Percentiles rank a stretch among this genome's conserved stretches.
These are phyloP conservation scores for Chenopodium quinoa DNA, from an alignment of 148 eudicot species.

Conservation along the genomic window DNA sequence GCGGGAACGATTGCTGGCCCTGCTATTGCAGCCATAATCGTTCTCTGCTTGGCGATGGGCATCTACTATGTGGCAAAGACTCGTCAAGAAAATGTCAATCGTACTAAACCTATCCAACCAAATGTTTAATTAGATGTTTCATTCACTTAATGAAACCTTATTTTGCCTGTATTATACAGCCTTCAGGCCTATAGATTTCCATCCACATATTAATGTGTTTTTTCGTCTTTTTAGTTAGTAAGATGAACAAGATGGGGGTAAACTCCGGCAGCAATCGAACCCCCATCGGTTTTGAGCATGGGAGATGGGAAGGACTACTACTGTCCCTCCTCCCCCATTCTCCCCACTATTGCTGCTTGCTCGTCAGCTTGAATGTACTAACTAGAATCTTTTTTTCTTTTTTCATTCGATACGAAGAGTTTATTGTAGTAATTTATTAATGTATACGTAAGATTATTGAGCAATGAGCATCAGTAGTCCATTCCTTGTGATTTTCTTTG, in stretches of 20 bases:
- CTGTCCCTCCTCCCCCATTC: neutral
- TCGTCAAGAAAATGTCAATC: slow-evolving; percentile 34
- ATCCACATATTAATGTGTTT: neutral
- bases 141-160: neutral
- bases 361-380: neutral
- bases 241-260: neutral
- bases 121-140: slow-evolving; percentile 22
- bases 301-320: slow-evolving; percentile 10
- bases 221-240: too few relatives aligned
- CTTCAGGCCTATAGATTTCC: neutral
- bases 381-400: neutral
- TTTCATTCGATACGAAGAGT: neutral
- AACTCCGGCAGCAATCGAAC: neutral
- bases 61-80: slow-evolving; percentile 44
- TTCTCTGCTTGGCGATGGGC: slow-evolving; percentile 44
- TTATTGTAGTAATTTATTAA: neutral
- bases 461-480: neutral
- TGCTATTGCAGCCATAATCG: slow-evolving; percentile 35
- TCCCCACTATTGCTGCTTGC: neutral
- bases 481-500: neutral
- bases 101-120: slow-evolving; percentile 35
- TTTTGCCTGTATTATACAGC: neutral
- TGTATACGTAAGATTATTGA: neutral
- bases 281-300: neutral
- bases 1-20: slow-evolving; percentile 36